A percentile compares a stretch with the other conserved stretches of the same genome.
phyloP scores from a whole-genome alignment of 2,329 filamentous ascomycete genomes.

The Monosporascus cannonballus region DNA sequence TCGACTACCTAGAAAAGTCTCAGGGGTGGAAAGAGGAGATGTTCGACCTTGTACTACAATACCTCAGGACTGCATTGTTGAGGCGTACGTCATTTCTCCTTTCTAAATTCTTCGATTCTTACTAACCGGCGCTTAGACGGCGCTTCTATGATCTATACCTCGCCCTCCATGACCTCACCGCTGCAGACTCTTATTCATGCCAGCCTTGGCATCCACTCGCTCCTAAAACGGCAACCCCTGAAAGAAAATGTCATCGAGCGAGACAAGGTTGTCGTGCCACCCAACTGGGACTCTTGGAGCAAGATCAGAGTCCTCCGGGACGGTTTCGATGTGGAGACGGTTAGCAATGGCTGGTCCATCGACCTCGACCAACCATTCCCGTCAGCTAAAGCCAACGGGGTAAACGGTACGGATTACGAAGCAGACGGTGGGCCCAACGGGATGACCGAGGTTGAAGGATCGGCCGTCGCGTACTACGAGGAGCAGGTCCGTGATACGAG shows the following conservation, averaged over 20 bases:
- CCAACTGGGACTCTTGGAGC: constrained; percentile 98
- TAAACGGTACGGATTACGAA: constrained; percentile 16
- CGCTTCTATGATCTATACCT: constrained; percentile 79
- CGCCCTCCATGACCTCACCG: constrained; percentile 68
- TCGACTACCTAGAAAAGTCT: constrained; percentile 83
- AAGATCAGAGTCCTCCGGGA: constrained; percentile 92
- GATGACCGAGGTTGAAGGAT: constrained; percentile 43
- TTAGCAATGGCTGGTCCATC: constrained; percentile 79
- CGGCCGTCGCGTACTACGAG: constrained; percentile 69
- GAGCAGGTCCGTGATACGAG: constrained; percentile 72
- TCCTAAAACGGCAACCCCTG: constrained; percentile 70
- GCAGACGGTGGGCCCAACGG: constrained; percentile 20
- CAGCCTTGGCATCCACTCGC: constrained; percentile 77
- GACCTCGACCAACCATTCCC: constrained; percentile 62
- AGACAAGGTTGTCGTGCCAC: constrained; percentile 88
- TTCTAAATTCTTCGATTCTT: not conserved
- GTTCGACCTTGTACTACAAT: constrained; percentile 93
- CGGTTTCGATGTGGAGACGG: constrained; percentile 82
- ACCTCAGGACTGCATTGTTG: constrained; percentile 79
- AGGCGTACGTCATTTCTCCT: constrained; percentile 55
- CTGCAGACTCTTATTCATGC: constrained; percentile 78
- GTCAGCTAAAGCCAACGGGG: constrained; percentile 21
- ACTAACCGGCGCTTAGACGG: constrained; percentile 52
- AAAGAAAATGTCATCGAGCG: constrained; percentile 91
- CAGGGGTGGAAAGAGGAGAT: constrained; percentile 93